Conservation (phyloP, 805 yeast species). For the Myxozyma melibiosi region DNA sequence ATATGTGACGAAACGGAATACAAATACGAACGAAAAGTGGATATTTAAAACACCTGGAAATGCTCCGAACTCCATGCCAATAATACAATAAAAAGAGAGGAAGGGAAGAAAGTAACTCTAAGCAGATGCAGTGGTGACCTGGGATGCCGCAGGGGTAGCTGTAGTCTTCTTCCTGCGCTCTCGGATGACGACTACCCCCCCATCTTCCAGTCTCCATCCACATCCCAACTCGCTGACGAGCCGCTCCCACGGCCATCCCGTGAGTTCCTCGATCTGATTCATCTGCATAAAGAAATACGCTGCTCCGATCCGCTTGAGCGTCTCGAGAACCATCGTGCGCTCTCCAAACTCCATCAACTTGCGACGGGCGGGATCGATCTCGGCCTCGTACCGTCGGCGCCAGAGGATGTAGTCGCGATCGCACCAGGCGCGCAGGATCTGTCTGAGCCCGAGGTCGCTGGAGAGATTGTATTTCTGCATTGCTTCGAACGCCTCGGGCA, state of each 20-base stretch:
- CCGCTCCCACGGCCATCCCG: slow-evolving; percentile 27
- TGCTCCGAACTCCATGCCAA: no score
- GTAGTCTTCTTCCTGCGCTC: slow-evolving; percentile 19
- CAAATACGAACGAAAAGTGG: no score
- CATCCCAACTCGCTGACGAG: slow-evolving; percentile 23
- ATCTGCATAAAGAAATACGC: slow-evolving; percentile 26
- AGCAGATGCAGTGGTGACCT: no score
- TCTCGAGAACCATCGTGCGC: slow-evolving; percentile 19
- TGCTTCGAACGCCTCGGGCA: slow-evolving; percentile 32
- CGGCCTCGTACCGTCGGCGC: slow-evolving; percentile 23
- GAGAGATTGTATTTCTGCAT: slow-evolving; percentile 18
- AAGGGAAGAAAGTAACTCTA: no score
- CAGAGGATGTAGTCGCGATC: slow-evolving; percentile 33
- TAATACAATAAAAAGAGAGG: neutral
- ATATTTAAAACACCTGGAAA: no score
- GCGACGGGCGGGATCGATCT: slow-evolving; percentile 28
- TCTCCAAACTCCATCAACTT: slow-evolving; percentile 32
- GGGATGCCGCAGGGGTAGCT: neutral
- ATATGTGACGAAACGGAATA: no score
- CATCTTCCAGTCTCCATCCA: slow-evolving; percentile 28
- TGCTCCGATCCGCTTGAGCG: slow-evolving; percentile 23
- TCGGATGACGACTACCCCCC: slow-evolving; percentile 20
- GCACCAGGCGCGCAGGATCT: slow-evolving; percentile 30
- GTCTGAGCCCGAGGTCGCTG: slow-evolving; percentile 24
- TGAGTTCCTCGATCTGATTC: slow-evolving; percentile 17